Conservation (phyloP, 495 filamentous ascomycete species). For the Delitschia confertaspora region DNA sequence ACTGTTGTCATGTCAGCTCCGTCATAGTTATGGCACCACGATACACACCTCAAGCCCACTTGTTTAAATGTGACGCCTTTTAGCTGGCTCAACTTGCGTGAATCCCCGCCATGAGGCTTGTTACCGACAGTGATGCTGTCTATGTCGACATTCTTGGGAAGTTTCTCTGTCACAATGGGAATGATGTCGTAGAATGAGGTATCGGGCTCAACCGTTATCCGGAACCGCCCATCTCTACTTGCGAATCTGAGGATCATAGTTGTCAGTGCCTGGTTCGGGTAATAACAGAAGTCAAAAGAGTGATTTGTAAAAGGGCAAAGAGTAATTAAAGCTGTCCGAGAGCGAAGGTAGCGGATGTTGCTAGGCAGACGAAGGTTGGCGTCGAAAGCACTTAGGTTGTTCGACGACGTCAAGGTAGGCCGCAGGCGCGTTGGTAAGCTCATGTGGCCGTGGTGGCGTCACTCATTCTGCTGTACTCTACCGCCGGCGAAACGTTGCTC, state of each 20-base stretch:
- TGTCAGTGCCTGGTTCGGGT: neutral
- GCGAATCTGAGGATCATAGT: constrained; percentile 63
- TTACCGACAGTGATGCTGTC: constrained; percentile 73
- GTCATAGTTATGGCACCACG: neutral
- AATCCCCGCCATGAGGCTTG: constrained; percentile 63
- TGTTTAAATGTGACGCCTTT: constrained; percentile 56
- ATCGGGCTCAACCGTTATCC: constrained; percentile 52
- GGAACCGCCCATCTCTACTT: constrained; percentile 61
- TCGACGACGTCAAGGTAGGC: neutral
- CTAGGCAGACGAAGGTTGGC: neutral
- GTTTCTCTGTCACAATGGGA: constrained; percentile 50
- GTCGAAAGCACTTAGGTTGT: no score
- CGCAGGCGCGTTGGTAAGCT: neutral
- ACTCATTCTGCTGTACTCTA: no score
- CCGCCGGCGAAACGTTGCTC: no score
- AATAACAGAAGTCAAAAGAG: neutral
- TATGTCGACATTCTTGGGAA: constrained; percentile 62
- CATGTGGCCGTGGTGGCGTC: neutral
- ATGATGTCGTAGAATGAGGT: constrained; percentile 43
- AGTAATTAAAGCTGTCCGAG: neutral
- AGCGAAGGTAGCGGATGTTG: neutral
- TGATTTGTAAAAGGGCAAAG: neutral
- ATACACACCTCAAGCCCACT: constrained; percentile 58
- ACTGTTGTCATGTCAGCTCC: constrained; percentile 38
- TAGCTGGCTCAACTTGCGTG: constrained; percentile 59